Evolutionary conservation across 495 filamentous ascomycete genomes (phyloP), one percentile per base, ranked within the genome.

Genomic region (Podospora pseudocomata): DNA sequence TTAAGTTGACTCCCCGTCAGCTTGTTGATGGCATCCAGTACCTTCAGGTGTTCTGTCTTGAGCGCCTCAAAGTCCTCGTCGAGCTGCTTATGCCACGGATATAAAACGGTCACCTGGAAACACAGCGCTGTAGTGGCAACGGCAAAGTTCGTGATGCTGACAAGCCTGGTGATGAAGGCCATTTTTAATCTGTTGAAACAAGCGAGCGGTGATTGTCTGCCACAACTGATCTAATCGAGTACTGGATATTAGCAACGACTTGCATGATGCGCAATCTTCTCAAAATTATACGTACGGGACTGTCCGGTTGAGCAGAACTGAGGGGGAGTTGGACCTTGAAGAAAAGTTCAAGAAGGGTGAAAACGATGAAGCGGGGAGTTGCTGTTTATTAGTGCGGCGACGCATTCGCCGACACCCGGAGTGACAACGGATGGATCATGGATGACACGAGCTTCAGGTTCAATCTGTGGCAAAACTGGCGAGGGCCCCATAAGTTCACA

Each of bases 51-150:
- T 70, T 89, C 86, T 34, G 73, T 78, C 67, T 87, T 88, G 60
- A 90, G 71, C 39, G 76, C 73, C 65, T 86, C 78, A 73, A 90
- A 89, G 64, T 84, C 84, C 1, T 87, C 78, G 68, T 89, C 86
- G n/a, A 90, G 78, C 69, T 84, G 75, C 53, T 87, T 79, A 74
- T 90, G 87, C 87, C 87, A 90, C 30, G 87, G 87, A 72, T 90
- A 90, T 18, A 90, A 75, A 44, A 90, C 87, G 70, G 82, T 84
- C 61, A 88, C 87, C 77, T 90, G 87, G 73, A 90, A 90, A 49
- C 76, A 76, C 9, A 90, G 79, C 0, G 87, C 87, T n/a, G 86
- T 85, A 26, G 80, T 80, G 63, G 85, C 87, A 67, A 90, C 82
- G 63, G 80, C 72, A 70, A 90, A 89, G 76, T 90, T 90, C 44